A percentile compares a stretch with the other conserved stretches of the same genome.
Evolutionary conservation across 805 yeast species (phyloP).

Genomic region (Saccharomycopsis amapae): DNA sequence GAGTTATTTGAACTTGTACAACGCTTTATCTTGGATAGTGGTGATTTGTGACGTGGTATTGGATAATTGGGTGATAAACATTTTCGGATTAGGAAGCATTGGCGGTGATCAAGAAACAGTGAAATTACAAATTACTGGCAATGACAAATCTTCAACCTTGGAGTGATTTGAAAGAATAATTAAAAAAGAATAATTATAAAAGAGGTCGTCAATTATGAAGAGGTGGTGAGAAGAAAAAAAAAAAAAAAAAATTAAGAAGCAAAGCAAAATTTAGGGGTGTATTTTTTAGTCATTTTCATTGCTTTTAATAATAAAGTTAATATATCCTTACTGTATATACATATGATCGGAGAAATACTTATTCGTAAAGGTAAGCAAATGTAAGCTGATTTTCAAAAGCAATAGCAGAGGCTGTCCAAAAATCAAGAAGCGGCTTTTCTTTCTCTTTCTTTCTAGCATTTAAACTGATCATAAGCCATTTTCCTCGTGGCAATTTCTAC

Average conservation of each 20-base stretch:
- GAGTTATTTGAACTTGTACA: constrained; percentile 16
- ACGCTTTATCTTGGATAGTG: constrained; percentile 16
- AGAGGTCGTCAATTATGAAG: neutral
- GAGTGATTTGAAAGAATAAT: too few relatives aligned
- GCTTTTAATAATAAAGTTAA: too few relatives aligned
- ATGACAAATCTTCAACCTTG: neutral
- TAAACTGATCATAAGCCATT: neutral
- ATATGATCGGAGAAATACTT: too few relatives aligned
- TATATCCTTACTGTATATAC: too few relatives aligned
- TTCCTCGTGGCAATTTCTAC: neutral
- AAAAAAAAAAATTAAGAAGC: too few relatives aligned
- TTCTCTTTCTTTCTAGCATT: neutral
- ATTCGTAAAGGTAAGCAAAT: too few relatives aligned
- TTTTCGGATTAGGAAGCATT: constrained; percentile 12
- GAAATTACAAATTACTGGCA: neutral
- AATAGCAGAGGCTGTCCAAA: too few relatives aligned
- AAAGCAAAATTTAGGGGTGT: neutral
- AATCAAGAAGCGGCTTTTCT: too few relatives aligned
- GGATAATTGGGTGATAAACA: constrained; percentile 9
- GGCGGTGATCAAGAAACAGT: neutral
- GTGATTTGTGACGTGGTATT: constrained; percentile 12
- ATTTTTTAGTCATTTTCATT: too few relatives aligned
- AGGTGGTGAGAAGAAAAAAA: neutral
- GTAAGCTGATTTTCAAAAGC: too few relatives aligned
- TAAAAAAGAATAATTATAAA: too few relatives aligned